These are phyloP conservation scores for Trichosanthes truncata DNA, from an alignment of 306 rosid species.

Conservation along the genomic window DNA sequence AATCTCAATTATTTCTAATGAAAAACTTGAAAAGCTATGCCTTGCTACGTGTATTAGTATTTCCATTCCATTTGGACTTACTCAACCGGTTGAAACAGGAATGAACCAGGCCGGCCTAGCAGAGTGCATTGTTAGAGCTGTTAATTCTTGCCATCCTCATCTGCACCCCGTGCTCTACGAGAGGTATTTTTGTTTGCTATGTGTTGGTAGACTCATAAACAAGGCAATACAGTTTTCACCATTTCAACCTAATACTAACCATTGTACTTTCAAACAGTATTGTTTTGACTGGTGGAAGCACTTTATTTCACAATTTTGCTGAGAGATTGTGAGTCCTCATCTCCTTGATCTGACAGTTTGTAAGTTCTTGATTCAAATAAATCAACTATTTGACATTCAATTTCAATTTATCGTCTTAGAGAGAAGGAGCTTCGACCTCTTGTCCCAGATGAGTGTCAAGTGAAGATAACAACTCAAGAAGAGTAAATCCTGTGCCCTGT, in stretches of 20 bases:
- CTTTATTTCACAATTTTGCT: conserved; percentile 70
- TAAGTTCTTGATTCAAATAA: not conserved
- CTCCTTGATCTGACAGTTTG: not conserved
- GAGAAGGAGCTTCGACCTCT: conserved; percentile 92
- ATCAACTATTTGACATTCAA: not conserved
- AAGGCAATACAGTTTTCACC: not conserved
- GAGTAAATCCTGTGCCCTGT: conserved; percentile 36
- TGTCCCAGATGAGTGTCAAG: conserved; percentile 75
- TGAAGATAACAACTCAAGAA: conserved; percentile 77
- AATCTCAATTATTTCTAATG: not conserved
- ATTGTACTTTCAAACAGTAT: conserved; percentile 45
- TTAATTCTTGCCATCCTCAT: conserved; percentile 69
- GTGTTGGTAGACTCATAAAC: not conserved
- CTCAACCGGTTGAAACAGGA: conserved; percentile 35
- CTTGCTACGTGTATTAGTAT: not conserved
- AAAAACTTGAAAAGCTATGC: not conserved
- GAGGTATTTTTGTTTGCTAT: conserved; percentile 32
- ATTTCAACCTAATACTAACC: not conserved
- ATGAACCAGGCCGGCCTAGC: conserved; percentile 96
- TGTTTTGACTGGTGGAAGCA: conserved; percentile 90
- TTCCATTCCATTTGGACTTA: conserved; percentile 4
- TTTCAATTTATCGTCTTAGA: conserved; percentile 27
- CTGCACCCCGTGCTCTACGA: conserved; percentile 86
- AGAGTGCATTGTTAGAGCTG: conserved; percentile 81
- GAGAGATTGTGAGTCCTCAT: conserved; percentile 63